Conservation (phyloP, 1,284 basidiomycete species). For the Cutaneotrichosporon cavernicola region DNA sequence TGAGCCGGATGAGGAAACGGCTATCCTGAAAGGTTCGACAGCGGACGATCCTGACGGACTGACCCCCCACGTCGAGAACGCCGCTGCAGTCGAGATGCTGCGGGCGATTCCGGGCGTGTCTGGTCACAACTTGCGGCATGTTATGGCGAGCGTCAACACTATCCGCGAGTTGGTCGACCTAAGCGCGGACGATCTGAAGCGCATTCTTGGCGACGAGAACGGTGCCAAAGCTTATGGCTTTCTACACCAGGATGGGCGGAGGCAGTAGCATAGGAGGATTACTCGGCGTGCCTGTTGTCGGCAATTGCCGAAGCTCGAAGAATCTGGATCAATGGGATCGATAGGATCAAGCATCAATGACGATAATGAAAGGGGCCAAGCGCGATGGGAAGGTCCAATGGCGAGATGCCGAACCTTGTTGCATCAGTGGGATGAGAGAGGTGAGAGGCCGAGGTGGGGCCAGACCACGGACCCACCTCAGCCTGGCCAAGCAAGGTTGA, state of each 20-base stretch:
- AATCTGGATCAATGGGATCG: too few relatives aligned
- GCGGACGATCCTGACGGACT: slow-evolving; percentile 26
- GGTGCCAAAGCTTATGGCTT: slow-evolving; percentile 78
- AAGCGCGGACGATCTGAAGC: slow-evolving; percentile 64
- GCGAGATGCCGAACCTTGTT: slow-evolving; percentile 2
- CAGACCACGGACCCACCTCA: too few relatives aligned
- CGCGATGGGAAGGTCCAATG: neutral
- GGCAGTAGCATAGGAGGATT: neutral
- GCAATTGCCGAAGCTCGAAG: neutral
- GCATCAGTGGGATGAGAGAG: neutral
- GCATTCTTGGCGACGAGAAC: slow-evolving; percentile 75
- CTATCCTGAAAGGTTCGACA: slow-evolving; percentile 70
- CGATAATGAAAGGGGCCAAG: too few relatives aligned
- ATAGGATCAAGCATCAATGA: too few relatives aligned
- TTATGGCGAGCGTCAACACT: slow-evolving; percentile 75
- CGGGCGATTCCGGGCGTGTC: slow-evolving; percentile 64
- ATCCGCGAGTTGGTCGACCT: slow-evolving; percentile 75
- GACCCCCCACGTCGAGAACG: slow-evolving; percentile 41
- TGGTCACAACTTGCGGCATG: slow-evolving; percentile 78
- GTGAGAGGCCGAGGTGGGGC: neutral
- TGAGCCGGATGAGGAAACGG: slow-evolving; percentile 76
- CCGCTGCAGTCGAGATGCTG: slow-evolving; percentile 53
- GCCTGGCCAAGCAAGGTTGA: neutral
- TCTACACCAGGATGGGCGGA: slow-evolving; percentile 63
- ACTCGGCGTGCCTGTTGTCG: neutral